Conservation (phyloP, 129 eudicot species). For the Kitagawia praeruptora region DNA sequence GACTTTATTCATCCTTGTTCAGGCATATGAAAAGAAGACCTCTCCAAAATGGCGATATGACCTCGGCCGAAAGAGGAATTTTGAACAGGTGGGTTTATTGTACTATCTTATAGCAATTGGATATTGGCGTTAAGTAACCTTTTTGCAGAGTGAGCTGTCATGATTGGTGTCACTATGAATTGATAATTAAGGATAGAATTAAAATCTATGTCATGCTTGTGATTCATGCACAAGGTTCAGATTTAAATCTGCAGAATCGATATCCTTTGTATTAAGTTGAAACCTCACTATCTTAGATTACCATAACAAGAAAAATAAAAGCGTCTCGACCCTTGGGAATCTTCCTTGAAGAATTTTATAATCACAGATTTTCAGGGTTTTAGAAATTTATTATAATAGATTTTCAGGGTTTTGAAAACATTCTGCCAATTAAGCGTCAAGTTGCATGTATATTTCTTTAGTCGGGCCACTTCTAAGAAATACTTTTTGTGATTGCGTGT, state of each 20-base stretch:
- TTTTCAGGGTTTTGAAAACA: background rate
- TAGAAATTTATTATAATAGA: background rate
- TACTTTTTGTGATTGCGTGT: background rate
- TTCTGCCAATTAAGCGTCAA: background rate
- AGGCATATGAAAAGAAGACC: constrained; percentile 98
- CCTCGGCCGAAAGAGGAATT: constrained; percentile 90
- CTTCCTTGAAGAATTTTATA: background rate
- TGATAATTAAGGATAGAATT: background rate
- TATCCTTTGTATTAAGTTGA: background rate
- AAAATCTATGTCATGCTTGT: background rate
- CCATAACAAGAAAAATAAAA: background rate
- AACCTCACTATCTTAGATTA: background rate
- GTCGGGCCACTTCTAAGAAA: background rate
- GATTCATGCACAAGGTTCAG: background rate
- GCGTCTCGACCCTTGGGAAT: background rate
- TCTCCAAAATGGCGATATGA: constrained; percentile 94
- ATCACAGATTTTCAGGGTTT: background rate
- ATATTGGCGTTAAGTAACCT: background rate
- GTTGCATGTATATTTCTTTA: background rate
- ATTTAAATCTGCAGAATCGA: background rate
- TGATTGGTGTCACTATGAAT: background rate
- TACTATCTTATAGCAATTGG: constrained; percentile 2
- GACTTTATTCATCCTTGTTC: constrained; percentile 18
- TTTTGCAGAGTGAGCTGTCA: background rate
- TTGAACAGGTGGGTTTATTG: constrained; percentile 63